Conservation (phyloP, 1,284 basidiomycete genomes). For the Clitocybe nebularis region DNA sequence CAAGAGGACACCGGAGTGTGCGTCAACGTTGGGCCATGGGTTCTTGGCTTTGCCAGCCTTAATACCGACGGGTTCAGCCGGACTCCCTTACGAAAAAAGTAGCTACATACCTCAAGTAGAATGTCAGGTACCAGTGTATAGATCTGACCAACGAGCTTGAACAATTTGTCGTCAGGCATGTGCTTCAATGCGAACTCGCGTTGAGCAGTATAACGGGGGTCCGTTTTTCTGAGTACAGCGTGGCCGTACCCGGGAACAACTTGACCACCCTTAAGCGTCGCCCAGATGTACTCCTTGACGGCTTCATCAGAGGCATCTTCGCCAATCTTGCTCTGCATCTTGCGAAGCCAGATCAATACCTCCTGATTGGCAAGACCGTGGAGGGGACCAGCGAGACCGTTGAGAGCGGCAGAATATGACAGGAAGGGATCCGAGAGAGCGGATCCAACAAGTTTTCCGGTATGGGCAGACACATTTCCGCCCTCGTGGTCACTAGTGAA, state of each 20-base stretch:
- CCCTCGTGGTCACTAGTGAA: slow-evolving; percentile 87
- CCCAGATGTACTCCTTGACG: slow-evolving; percentile 92
- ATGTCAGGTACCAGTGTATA: slow-evolving; percentile 93
- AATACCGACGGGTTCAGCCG: slow-evolving; percentile 4
- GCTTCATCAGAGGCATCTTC: slow-evolving; percentile 79
- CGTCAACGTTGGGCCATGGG: slow-evolving; percentile 94
- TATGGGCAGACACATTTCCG: slow-evolving; percentile 97
- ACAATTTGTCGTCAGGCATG: slow-evolving; percentile 82
- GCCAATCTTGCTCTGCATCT: slow-evolving; percentile 86
- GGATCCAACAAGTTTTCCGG: slow-evolving; percentile 94
- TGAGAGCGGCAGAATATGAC: slow-evolving; percentile 88
- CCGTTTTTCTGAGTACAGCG: slow-evolving; percentile 95
- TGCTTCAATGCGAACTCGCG: slow-evolving; percentile 93
- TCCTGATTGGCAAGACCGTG: slow-evolving; percentile 98
- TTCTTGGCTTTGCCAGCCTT: slow-evolving; percentile 92
- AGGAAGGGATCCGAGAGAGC: slow-evolving; percentile 98
- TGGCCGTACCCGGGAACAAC: slow-evolving; percentile 96
- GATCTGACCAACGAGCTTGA: slow-evolving; percentile 91
- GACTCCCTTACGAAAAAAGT: background rate
- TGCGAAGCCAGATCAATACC: slow-evolving; percentile 85
- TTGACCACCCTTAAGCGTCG: slow-evolving; percentile 85
- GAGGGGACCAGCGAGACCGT: slow-evolving; percentile 95
- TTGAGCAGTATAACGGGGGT: slow-evolving; percentile 96
- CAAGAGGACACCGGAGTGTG: slow-evolving; percentile 93
- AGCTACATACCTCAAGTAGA: slow-evolving; percentile 66